Base-by-base conservation (phyloP, 2,329 filamentous ascomycete genomes). In the Arthrobotrys sphaeroides region DNA sequence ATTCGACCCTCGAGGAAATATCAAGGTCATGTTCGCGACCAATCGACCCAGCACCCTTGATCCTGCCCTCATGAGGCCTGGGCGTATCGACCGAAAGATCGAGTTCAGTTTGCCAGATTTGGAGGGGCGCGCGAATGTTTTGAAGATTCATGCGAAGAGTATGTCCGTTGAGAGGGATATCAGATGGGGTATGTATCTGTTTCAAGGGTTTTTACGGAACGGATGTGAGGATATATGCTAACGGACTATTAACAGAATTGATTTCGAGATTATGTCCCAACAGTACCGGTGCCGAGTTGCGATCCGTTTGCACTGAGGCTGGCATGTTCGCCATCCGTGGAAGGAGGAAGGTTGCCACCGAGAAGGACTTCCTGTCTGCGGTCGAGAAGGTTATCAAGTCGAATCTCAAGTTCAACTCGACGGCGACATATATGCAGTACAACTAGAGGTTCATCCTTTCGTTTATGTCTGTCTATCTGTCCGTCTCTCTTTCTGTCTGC, bases 341-440 rank as follows among this genome's bases (percentile, higher is more conserved):
- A 38, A 86, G 95, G 82, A 90, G 95, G 85, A 99, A 99, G 91
- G 93, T 99, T 13, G 95, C 95, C 0, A 94, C 94, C 0, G 95
- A 99, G 87, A 98, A 99, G 88, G 95, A 99, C 84, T 99, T 99
- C 85, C 85, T 99, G 80, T 94, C 92, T 70, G 94, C 95, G 1
- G 95, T 99, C 77, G 95, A 99, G 87, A 99, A 99, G 89, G 95
- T 99, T 78, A 98, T 98, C 86, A 97, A 97, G 88, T 94, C 92
- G 80, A 97, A 98, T 84, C 86, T 97, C 83, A 99, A 99, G 89
- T 99, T 99, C 87, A 98, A 97, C 88, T 96, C 92, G 72, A 99
- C 95, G 73, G 94, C 95, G 57, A 93, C 92, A 77, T 99, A 99
- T 85, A 95, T 95, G 88, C 95, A 98, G 85, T 99, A 99, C 88